Base-by-base conservation (phyloP, 2,329 filamentous ascomycete genomes). In the Colletotrichum sp. region DNA sequence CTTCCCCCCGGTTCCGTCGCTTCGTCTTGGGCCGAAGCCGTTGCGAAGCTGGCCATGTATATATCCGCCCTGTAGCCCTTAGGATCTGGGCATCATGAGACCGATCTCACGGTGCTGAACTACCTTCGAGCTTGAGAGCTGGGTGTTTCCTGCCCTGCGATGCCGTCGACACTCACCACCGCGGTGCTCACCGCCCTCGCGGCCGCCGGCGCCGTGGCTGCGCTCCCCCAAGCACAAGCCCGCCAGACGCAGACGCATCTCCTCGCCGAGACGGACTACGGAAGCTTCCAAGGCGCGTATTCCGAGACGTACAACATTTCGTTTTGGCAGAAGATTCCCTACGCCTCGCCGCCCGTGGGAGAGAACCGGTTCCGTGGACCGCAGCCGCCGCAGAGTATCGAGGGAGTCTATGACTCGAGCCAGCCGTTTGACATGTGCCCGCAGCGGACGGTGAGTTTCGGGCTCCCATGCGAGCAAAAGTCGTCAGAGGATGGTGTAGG, bases 241-340 rank as follows among this genome's bases (percentile, higher is more conserved):
- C 74, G 36, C 16, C 70, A 73, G 49, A 52, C n/a, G 44, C 64
- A 73, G 70, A 24, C 66, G 32, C 71, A 76, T 18, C 49, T 76
- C 28, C 70, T 76, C 34, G 70, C 71, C 34, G 65, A 74, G 44
- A 84, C 90, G 8, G 86, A 88, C 80, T 90, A 90, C 78, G 88
- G 88, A 32, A 86, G 84, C 21, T 91, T 92, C 77, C 84, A 87
- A 78, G 90, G 91, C 21, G 86, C 87, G 62, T 90, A 90, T 78
- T 87, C 87, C 21, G 77, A 83, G 10, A 79, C 81, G 4, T 92
- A 92, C 79, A 91, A 92, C 79, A 87, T 92, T 57, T 89, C 87
- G 30, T 91, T 92, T 82, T 93, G 88, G 83, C 89, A 88, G 77
- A 92, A 90, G 78, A 92, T 93, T 65, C 91, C 91, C 18, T 93